phyloP scores from a whole-genome alignment of 2,329 filamentous ascomycete species.

The Boeremia lycopersici region DNA sequence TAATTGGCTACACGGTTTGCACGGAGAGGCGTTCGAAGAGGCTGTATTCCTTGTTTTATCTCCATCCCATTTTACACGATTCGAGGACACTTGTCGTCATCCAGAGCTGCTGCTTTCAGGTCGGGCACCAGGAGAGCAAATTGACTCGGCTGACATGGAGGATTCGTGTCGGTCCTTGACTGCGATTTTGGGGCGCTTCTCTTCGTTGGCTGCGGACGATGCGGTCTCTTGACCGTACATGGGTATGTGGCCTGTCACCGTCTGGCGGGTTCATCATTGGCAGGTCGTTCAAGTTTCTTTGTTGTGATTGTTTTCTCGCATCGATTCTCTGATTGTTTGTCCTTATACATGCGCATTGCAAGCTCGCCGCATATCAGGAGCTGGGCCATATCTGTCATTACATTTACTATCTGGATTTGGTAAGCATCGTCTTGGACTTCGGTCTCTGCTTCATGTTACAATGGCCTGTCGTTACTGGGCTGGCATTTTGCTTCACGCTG shows the following conservation, averaged over 20 bases:
- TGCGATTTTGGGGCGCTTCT: background rate
- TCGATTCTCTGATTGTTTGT: conserved; percentile 2
- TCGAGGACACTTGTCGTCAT: background rate
- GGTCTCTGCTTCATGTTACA: conserved; percentile 20
- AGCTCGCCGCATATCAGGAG: conserved; percentile 30
- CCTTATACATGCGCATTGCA: conserved; percentile 31
- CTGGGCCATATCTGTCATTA: conserved; percentile 42
- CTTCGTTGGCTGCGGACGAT: conserved; percentile 25
- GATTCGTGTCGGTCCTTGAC: background rate
- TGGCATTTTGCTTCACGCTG: conserved; percentile 11
- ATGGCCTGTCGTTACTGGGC: conserved; percentile 16
- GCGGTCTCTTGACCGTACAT: conserved; percentile 15
- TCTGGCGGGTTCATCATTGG: conserved; percentile 32
- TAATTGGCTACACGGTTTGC: conserved; percentile 38
- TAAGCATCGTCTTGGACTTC: conserved; percentile 30
- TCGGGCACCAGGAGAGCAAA: conserved; percentile 6
- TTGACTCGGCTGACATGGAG: conserved; percentile 2
- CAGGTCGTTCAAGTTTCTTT: conserved; percentile 21
- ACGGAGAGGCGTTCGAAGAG: conserved; percentile 40
- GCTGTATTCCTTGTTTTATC: conserved; percentile 17
- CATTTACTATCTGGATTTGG: conserved; percentile 27
- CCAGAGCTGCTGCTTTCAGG: conserved; percentile 14
- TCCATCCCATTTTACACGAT: conserved; percentile 1
- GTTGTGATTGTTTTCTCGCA: conserved; percentile 13
- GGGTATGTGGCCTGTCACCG: conserved; percentile 20